Evolutionary conservation across 2,329 filamentous ascomycete genomes (phyloP).

Genomic region (Balansia obtecta): DNA sequence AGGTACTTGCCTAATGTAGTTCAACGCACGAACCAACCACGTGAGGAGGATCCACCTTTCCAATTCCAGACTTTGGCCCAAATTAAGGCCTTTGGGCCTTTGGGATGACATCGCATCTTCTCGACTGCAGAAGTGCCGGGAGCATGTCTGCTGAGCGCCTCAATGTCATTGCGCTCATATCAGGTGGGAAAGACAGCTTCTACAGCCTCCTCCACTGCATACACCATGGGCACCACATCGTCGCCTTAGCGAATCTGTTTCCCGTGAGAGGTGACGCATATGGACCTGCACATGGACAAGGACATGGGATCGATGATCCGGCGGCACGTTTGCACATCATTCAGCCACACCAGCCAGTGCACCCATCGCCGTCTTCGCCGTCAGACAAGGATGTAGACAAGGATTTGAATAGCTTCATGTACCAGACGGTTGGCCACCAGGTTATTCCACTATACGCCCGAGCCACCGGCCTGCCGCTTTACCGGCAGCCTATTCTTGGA

Average conservation of each 20-base stretch:
- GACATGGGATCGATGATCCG: not conserved
- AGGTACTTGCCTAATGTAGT: too few species aligned
- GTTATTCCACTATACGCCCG: slow-evolving; percentile 74
- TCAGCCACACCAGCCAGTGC: slow-evolving; percentile 8
- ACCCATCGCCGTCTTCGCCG: not conserved
- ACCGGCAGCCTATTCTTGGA: slow-evolving; percentile 65
- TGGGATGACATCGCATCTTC: not conserved
- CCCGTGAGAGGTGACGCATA: slow-evolving; percentile 20
- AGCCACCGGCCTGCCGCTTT: slow-evolving; percentile 72
- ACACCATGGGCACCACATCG: slow-evolving; percentile 69
- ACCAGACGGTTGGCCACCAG: slow-evolving; percentile 88
- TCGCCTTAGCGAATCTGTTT: slow-evolving; percentile 82
- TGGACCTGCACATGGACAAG: not conserved
- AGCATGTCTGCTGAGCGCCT: slow-evolving; percentile 34
- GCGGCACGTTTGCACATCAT: slow-evolving; percentile 7
- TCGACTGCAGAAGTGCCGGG: not conserved
- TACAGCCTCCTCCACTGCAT: slow-evolving; percentile 86
- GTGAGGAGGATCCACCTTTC: not conserved
- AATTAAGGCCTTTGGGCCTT: not conserved
- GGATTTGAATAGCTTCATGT: slow-evolving; percentile 96
- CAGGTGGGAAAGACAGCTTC: slow-evolving; percentile 94
- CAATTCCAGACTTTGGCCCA: not conserved
- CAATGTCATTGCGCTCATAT: slow-evolving; percentile 84
- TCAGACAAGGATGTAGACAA: slow-evolving; percentile 14
- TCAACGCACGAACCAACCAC: not conserved